Evolutionary conservation across 345 rosid genomes (phyloP), one percentile per base, ranked within the genome.

Genomic region (Geranium rotundifolium): DNA sequence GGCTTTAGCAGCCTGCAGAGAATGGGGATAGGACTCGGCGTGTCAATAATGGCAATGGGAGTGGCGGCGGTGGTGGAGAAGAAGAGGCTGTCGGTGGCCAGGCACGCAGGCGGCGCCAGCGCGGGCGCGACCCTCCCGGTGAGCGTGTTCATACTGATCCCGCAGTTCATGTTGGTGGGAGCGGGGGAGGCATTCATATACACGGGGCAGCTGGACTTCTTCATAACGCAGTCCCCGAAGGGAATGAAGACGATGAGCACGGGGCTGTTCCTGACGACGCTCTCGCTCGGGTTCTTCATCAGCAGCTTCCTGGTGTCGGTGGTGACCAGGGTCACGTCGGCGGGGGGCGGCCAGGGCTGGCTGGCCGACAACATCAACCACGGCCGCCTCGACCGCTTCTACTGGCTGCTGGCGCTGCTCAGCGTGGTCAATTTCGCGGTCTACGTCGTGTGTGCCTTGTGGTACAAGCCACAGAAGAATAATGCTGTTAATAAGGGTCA

Each of bases 171-270:
- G 73, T 31, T 85, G 34, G 79, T 83, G 8, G 91, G 88, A 49
- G 30, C 85, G 5, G 91, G 86, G 3, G 91, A 85, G 70, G 86
- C 83, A 1, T 78, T 83, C 67, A 75, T 83, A 54, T 85, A 83
- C 83, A 75, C 84, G 0, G 91, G 91, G 54, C 86, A 83, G 71
- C 85, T 81, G 17, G 86, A 83, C 65, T 76, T 85, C 85, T 85
- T 85, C 81, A 79, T 83, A 63, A 85, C 88, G 4, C 77, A 80
- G 49, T 81, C 88, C 7, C 86, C 88, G 0, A 78, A 83, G 76
- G 83, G 88, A 67, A 83, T 83, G 88, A 85, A 83, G 72, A 85
- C 86, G 0, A 79, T 85, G 77, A 83, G 91, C 82, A 85, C 86
- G 0, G 91, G 84, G 9, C 83, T 85, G 29, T 85, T 81, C 81